These are phyloP conservation scores for Aureobasidium sp. DNA, from an alignment of 2,329 filamentous ascomycete genomes.

Conservation along the genomic window DNA sequence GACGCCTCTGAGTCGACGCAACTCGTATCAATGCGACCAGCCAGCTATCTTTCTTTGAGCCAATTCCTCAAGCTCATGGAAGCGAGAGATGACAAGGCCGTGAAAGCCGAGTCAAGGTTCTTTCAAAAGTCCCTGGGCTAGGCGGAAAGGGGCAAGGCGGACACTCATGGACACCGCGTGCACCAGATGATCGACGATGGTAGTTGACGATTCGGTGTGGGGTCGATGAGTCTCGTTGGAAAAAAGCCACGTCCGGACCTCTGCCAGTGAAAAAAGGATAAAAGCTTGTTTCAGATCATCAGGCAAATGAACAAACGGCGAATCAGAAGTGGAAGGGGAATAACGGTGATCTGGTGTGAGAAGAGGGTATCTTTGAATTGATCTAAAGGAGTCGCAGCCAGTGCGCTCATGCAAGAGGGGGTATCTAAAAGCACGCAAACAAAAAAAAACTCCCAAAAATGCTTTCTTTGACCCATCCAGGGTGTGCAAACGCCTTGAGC, in stretches of 20 bases:
- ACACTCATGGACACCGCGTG: background rate
- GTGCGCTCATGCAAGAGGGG: conserved; percentile 7
- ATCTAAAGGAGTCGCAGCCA: background rate
- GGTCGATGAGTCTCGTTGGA: background rate
- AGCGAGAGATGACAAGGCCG: background rate
- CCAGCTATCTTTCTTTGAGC: background rate
- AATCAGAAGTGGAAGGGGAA: background rate
- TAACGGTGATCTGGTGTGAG: background rate
- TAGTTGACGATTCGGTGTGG: background rate
- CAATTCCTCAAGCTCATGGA: background rate
- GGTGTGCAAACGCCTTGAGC: background rate
- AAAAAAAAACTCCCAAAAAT: conserved; percentile 5
- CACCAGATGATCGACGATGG: background rate
- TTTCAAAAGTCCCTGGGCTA: conserved; percentile 12
- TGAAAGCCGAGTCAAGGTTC: background rate
- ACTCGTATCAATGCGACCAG: background rate
- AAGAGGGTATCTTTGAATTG: background rate
- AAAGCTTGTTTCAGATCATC: conserved; percentile 9
- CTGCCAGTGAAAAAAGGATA: background rate
- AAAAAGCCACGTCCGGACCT: background rate
- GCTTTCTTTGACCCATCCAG: background rate
- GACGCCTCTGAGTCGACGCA: background rate
- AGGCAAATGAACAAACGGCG: background rate
- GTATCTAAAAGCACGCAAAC: conserved; percentile 13
- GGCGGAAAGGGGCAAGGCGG: background rate